These are phyloP conservation scores for Kwoniella dendrophila DNA, from an alignment of 768 basidiomycete genomes.

Conservation along the genomic window DNA sequence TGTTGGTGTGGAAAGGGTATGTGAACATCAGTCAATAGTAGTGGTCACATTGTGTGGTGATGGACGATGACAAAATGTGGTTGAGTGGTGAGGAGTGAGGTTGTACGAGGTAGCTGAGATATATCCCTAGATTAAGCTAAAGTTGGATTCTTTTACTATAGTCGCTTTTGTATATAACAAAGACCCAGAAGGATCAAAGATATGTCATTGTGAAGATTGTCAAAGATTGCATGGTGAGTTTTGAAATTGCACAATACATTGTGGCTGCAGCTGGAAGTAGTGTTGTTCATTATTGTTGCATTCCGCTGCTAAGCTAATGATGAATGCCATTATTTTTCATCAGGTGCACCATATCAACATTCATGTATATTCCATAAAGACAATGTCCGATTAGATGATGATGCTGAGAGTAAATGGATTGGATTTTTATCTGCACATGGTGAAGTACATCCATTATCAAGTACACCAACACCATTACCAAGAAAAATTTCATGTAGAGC, in stretches of 20 bases:
- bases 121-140: neutral
- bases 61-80: neutral
- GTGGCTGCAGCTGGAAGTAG: no score
- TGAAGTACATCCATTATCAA: conserved; percentile 45
- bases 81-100: neutral
- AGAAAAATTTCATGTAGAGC: conserved; percentile 47
- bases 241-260: no score
- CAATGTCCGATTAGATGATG: conserved; percentile 36
- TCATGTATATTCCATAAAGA: conserved; percentile 47
- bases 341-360: conserved; percentile 46
- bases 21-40: conserved; percentile 1
- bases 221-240: conserved; percentile 49
- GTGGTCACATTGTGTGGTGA: neutral
- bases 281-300: neutral
- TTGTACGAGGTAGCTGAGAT: neutral
- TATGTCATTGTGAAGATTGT: conserved; percentile 51
- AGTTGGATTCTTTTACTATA: neutral
- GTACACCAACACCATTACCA: conserved; percentile 44
- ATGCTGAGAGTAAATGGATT: conserved; percentile 31
- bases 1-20: conserved; percentile 51
- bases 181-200: conserved; percentile 36
- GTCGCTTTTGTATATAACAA: conserved; percentile 37
- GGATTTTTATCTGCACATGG: conserved; percentile 49
- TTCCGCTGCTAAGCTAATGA: neutral
- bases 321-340: neutral